Base-by-base conservation (phyloP, 75 land plant genomes). In the Pinus taeda region DNA sequence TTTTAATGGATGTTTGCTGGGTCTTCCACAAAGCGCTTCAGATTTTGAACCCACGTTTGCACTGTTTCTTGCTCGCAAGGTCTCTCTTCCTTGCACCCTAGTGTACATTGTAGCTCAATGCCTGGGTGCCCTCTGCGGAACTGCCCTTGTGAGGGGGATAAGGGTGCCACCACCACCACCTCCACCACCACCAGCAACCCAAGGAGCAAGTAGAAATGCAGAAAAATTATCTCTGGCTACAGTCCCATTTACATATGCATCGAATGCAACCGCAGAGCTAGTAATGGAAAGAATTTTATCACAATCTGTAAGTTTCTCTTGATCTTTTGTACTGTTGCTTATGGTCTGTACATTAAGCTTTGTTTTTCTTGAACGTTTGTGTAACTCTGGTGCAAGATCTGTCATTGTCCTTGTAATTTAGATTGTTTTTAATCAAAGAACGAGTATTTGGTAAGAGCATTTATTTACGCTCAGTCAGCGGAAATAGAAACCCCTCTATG, bases 211-310 rank as follows among this genome's bases (percentile, higher is more conserved):
- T n/a, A n/a, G n/a, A n/a, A n/a, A n/a, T n/a, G n/a, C n/a, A n/a
- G 29, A 63, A 70, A 57, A 57, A 64, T 3, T 24, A 33, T 55
- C 49, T 59, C 62, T 79, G 11, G 78, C 60, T 11, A 77, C 80
- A 18, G 76, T 85, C 15, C 85, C 87, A 4, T 83, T 79, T 56
- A 20, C 81, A 33, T 82, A 75, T 56, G 85, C 87, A 18, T 78
- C 87, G 11, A 57, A 80, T 39, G 56, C 72, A 36, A 85, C 85
- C 11, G 73, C 87, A 4, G 78, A 85, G 71, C 73, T 85, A 26
- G 87, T 82, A 24, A 71, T 82, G 87, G 87, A 85, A 11, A 59
- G 81, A n/a, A 82, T 85, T 37, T 78, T 82, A 65, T 29, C 84
- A 15, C 83, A 60, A 30, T 49, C 79, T 71, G 84, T 83, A 75